Percentiles rank a stretch among this genome's conserved stretches.
Conservation (phyloP, 148 eudicot genomes). For the Fagopyrum tataricum region DNA sequence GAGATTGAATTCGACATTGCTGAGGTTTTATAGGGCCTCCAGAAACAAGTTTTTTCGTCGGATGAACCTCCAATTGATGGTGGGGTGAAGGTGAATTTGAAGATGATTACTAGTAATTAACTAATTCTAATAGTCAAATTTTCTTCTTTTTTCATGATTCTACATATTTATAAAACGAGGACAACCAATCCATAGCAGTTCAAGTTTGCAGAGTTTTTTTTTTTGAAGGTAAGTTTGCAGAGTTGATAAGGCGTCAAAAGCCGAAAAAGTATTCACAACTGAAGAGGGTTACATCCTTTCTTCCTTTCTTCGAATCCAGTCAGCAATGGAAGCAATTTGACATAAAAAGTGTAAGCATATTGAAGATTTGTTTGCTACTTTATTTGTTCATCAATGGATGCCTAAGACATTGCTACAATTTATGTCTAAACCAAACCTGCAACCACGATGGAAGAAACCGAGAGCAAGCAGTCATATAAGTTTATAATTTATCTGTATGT, state of each 20-base stretch:
- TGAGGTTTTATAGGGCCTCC: conserved; percentile 5
- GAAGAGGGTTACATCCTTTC: too few species aligned
- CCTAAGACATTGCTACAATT: not conserved
- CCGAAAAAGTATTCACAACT: too few species aligned
- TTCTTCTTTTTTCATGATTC: not conserved
- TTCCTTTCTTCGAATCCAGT: not conserved
- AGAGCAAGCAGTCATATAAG: conserved; percentile 4
- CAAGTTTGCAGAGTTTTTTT: too few species aligned
- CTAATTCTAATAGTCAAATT: not conserved
- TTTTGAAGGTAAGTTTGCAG: too few species aligned
- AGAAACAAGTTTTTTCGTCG: too few species aligned
- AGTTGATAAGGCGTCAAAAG: not conserved
- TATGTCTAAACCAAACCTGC: not conserved
- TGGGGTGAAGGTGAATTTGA: not conserved
- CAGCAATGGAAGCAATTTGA: not conserved
- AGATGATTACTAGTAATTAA: not conserved
- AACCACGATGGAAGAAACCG: not conserved
- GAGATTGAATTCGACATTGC: conserved; percentile 11
- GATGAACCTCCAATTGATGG: not conserved
- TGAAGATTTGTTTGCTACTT: not conserved
- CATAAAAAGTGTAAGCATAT: conserved; percentile 5
- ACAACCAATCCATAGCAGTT: not conserved
- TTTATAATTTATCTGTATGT: conserved; percentile 3
- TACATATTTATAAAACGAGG: not conserved
- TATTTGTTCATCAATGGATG: not conserved